phyloP scores from a whole-genome alignment of 345 rosid genomes.

The Gynandropsis gynandra region DNA sequence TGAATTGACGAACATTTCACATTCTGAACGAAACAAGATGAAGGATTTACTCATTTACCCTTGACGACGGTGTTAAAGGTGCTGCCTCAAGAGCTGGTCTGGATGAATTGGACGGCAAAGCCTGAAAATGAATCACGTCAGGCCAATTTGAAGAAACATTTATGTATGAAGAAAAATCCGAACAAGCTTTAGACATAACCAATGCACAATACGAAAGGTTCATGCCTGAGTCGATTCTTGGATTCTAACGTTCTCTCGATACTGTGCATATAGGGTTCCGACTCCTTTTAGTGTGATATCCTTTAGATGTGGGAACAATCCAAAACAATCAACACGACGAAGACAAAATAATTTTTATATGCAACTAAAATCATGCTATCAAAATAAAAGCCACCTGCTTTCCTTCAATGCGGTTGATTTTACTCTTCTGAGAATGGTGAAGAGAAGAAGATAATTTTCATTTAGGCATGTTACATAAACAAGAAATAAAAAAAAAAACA shows the following conservation, averaged over 20 bases:
- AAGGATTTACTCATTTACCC: conserved; percentile 29
- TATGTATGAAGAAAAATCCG: neutral
- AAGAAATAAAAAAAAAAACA: neutral
- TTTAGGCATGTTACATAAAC: neutral
- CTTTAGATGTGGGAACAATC: conserved; percentile 14
- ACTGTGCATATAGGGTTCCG: conserved; percentile 32
- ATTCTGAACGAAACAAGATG: neutral
- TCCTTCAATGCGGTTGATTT: conserved; percentile 51
- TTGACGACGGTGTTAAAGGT: conserved; percentile 31
- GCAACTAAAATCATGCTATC: conserved; percentile 7
- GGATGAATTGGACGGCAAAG: conserved; percentile 29
- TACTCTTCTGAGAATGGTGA: conserved; percentile 38
- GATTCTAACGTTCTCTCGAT: conserved; percentile 27
- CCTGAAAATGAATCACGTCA: conserved; percentile 23
- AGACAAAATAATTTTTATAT: neutral
- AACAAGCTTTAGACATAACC: neutral
- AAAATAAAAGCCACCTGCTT: conserved; percentile 47
- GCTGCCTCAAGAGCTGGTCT: conserved; percentile 33
- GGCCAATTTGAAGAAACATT: conserved; percentile 1
- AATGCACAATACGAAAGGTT: conserved; percentile 1
- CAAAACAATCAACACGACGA: conserved; percentile 3
- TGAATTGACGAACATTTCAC: too few species aligned
- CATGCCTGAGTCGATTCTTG: conserved; percentile 42
- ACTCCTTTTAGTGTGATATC: conserved; percentile 41
- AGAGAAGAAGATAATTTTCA: conserved; percentile 10